Evolutionary conservation across 495 filamentous ascomycete species (phyloP), one percentile per base, ranked within the genome.

Genomic region (Xylaria bambusicola): DNA sequence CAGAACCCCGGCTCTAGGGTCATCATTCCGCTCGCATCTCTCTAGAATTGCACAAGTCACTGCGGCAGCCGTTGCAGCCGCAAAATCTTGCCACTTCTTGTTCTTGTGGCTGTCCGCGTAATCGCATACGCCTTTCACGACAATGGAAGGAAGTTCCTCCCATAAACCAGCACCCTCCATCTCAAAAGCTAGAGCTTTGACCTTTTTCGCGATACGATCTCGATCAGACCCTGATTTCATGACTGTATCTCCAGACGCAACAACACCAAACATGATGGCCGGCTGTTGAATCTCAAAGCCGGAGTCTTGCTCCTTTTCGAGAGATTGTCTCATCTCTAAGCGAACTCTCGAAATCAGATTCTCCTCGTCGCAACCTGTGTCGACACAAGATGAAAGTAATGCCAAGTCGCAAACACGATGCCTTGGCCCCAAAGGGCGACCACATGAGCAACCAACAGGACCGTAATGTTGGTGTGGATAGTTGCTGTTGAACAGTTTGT

Each of bases 111-210:
- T 33, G 10, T 33, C 29, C 29, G 74, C 68, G 56, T 79, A 77
- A 62, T 77, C 74, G 52, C 71, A 75, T 7, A 73, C 64, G 7
- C 67, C 64, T 45, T 74, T 76, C 52, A 77, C 62, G 1, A 75
- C 58, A 2, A 75, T n/a, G 48, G 54, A 60, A 3, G 59, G 63
- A n/a, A 70, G 38, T 3, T 44, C 57, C 20, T 73, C 70, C 71
- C 70, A 73, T 5, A 76, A 61, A 3, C 75, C 72, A 6, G 75
- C 71, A 0, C 71, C 71, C 60, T 74, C 72, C 69, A 75, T 74
- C 52, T 75, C 71, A 23, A 44, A 44, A 6, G 6, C 41, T 1
- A 44, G 2, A 12, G 21, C 17, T 2, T 18, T 2, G 6, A 20
- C 41, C 12, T 12, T n/a, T 4, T 3, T 4, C 21, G 41, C 41